phyloP scores from a whole-genome alignment of 2,329 filamentous ascomycete species.

The Xylaria hypoxylon region DNA sequence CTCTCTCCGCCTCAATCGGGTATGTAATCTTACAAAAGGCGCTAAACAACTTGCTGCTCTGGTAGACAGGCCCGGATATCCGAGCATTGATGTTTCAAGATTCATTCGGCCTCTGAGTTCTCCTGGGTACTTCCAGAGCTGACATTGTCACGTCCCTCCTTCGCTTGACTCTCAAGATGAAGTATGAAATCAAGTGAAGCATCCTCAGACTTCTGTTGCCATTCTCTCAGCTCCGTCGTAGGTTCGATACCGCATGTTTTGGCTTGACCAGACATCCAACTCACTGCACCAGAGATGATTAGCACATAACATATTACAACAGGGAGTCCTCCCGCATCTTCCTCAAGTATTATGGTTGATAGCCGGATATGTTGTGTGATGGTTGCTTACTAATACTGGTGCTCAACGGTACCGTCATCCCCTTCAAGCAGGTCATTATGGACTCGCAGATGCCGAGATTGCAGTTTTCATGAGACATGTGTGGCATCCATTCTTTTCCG shows the following conservation, averaged over 20 bases:
- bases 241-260: conserved; percentile 41
- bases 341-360: too few relatives aligned
- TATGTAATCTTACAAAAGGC: background rate
- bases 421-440: conserved; percentile 30
- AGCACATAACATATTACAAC: background rate
- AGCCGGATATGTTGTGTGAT: background rate
- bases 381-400: conserved; percentile 34
- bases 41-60: background rate
- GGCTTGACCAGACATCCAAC: conserved; percentile 40
- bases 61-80: background rate
- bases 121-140: background rate
- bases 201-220: conserved; percentile 38
- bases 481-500: conserved; percentile 42
- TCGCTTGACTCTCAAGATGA: background rate
- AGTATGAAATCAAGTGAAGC: background rate
- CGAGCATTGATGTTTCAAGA: conserved; percentile 1
- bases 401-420: conserved; percentile 38
- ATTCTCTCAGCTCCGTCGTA: conserved; percentile 43
- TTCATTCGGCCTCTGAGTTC: background rate
- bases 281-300: conserved; percentile 27
- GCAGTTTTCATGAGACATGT: conserved; percentile 42
- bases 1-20: background rate
- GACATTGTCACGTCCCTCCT: background rate
- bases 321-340: background rate
- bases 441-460: conserved; percentile 40